These are phyloP conservation scores for Bacidia gigantensis DNA, from an alignment of 495 filamentous ascomycete species.

Conservation along the genomic window DNA sequence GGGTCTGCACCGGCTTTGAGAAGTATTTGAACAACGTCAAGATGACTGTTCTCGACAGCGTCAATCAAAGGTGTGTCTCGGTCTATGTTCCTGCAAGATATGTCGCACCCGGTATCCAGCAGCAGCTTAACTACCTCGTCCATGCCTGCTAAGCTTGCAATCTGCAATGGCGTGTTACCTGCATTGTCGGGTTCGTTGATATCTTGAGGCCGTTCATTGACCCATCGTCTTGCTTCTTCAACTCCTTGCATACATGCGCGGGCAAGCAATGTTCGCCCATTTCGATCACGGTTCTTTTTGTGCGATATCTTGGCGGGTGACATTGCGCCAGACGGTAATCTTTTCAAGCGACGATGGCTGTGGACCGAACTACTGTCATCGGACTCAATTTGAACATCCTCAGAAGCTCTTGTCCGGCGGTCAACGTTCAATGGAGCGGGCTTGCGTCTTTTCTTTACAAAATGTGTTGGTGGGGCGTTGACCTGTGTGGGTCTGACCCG, in stretches of 20 bases:
- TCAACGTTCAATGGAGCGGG: constrained; percentile 39
- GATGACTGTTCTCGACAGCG: constrained; percentile 85
- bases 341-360: constrained; percentile 52
- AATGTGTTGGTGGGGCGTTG: constrained; percentile 13
- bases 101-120: constrained; percentile 65
- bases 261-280: constrained; percentile 73
- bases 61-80: constrained; percentile 90
- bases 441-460: constrained; percentile 27
- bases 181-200: constrained; percentile 84
- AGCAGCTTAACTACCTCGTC: constrained; percentile 60
- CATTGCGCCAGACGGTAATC: constrained; percentile 44
- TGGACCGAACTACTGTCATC: constrained; percentile 58
- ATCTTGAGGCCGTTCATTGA: constrained; percentile 68
- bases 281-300: constrained; percentile 74
- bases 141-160: constrained; percentile 72
- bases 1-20: constrained; percentile 82
- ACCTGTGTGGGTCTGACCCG: constrained; percentile 54
- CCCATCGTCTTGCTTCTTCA: constrained; percentile 52
- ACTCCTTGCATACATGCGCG: constrained; percentile 69
- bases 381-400: constrained; percentile 61
- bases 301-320: constrained; percentile 57
- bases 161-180: constrained; percentile 85
- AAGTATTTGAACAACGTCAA: constrained; percentile 77
- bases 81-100: constrained; percentile 67
- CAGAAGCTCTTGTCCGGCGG: constrained; percentile 33